Percentiles rank a stretch among this genome's conserved stretches.
These are phyloP conservation scores for Hemileia vastatrix DNA, from an alignment of 1,284 basidiomycete genomes.

Conservation along the genomic window DNA sequence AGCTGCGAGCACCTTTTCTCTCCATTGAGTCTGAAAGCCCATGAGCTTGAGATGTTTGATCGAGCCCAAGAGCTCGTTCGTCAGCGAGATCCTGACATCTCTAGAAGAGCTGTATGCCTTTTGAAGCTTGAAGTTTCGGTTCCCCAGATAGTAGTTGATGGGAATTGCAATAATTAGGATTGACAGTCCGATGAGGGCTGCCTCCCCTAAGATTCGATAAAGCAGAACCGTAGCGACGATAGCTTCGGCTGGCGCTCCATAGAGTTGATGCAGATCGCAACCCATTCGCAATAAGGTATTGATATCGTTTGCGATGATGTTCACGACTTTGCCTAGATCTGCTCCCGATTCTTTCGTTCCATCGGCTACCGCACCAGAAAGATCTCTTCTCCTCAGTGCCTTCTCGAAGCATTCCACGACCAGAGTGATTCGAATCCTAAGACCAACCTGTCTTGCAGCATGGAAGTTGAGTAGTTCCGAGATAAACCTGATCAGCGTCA, in stretches of 20 bases:
- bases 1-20: conserved; percentile 25
- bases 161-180: conserved; percentile 30
- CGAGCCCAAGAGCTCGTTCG: conserved; percentile 32
- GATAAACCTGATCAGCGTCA: conserved; percentile 30
- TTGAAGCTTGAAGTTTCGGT: conserved; percentile 28
- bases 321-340: conserved; percentile 31
- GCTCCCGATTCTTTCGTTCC: conserved; percentile 19
- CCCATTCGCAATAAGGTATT: conserved; percentile 34
- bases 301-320: conserved; percentile 34
- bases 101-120: conserved; percentile 27
- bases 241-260: conserved; percentile 33
- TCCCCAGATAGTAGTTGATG: conserved; percentile 30
- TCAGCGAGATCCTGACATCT: conserved; percentile 30
- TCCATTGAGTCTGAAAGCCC: conserved; percentile 30
- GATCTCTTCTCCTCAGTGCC: conserved; percentile 33
- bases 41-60: conserved; percentile 36
- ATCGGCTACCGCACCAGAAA: conserved; percentile 24
- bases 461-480: conserved; percentile 34
- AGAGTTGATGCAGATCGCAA: conserved; percentile 29
- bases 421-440: conserved; percentile 31
- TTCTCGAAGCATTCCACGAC: conserved; percentile 33
- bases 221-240: conserved; percentile 24
- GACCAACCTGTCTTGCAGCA: conserved; percentile 34
- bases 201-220: conserved; percentile 30
- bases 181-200: conserved; percentile 29